Conservation (phyloP, 2,329 filamentous ascomycete genomes). For the Diaporthe vaccinii region DNA sequence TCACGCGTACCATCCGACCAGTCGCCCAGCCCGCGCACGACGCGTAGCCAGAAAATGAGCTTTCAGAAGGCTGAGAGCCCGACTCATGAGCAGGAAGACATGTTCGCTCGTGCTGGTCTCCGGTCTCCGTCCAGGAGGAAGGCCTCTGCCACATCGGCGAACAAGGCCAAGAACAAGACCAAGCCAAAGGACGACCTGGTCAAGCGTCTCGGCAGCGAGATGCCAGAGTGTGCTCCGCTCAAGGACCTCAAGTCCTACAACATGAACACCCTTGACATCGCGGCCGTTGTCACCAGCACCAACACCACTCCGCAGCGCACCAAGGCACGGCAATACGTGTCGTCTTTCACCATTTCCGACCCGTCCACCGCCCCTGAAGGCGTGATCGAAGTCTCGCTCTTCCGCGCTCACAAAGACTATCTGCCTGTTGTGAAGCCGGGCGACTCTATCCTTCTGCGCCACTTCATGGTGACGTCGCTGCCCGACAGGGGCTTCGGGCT, state of each 20-base stretch:
- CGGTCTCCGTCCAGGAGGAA: conserved; percentile 47
- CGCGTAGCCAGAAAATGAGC: conserved; percentile 41
- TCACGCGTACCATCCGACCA: conserved; percentile 31
- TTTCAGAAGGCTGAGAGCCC: conserved; percentile 37
- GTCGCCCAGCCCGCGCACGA: conserved; percentile 36
- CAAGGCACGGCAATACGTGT: conserved; percentile 70
- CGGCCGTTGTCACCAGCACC: conserved; percentile 66
- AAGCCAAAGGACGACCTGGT: conserved; percentile 60
- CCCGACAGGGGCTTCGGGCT: conserved; percentile 69
- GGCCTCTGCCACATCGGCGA: conserved; percentile 25
- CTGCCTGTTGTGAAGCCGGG: conserved; percentile 68
- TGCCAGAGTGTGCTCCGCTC: conserved; percentile 67
- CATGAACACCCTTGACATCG: conserved; percentile 64
- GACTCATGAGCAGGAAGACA: conserved; percentile 45
- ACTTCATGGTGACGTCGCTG: conserved; percentile 67
- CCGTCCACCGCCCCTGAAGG: conserved; percentile 63
- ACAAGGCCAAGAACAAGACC: conserved; percentile 52
- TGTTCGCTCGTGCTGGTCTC: conserved; percentile 49
- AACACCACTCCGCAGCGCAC: conserved; percentile 66
- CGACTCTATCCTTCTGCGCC: conserved; percentile 70
- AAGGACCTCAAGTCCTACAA: conserved; percentile 65
- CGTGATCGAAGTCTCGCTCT: conserved; percentile 69
- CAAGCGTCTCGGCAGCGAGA: conserved; percentile 60
- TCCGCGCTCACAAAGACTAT: conserved; percentile 69
- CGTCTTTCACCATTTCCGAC: conserved; percentile 70